These are phyloP conservation scores for Diutina catenulata DNA, from an alignment of 1,139 yeast genomes.

Conservation along the genomic window DNA sequence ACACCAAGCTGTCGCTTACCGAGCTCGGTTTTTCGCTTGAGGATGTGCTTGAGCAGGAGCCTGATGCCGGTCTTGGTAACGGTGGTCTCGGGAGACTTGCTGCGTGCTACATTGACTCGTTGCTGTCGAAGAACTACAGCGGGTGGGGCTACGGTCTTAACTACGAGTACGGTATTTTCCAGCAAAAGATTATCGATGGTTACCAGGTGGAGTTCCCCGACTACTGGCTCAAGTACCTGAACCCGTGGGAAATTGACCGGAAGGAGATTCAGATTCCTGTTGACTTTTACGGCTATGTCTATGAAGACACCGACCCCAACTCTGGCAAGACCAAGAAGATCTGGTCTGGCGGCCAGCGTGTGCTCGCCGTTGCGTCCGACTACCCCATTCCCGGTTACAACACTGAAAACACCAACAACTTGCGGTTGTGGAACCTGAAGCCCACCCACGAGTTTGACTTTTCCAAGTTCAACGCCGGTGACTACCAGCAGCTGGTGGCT, in stretches of 20 bases:
- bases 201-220: conserved; percentile 93
- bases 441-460: conserved; percentile 92
- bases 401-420: conserved; percentile 75
- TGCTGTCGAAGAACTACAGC: conserved; percentile 77
- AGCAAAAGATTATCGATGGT: conserved; percentile 84
- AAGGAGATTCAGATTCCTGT: conserved; percentile 85
- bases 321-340: conserved; percentile 40
- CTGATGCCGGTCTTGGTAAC: conserved; percentile 91
- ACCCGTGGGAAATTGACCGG: conserved; percentile 91
- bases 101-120: conserved; percentile 86
- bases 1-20: conserved; percentile 43
- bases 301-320: conserved; percentile 43
- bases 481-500: conserved; percentile 72
- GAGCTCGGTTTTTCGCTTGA: conserved; percentile 83
- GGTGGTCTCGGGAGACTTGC: conserved; percentile 95
- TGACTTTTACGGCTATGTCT: conserved; percentile 79
- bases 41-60: conserved; percentile 76
- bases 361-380: conserved; percentile 85
- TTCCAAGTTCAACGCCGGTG: conserved; percentile 85
- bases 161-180: conserved; percentile 88
- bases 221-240: conserved; percentile 79
- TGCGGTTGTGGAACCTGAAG: conserved; percentile 82
- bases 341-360: conserved; percentile 88
- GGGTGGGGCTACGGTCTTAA: conserved; percentile 97
- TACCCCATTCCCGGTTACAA: conserved; percentile 89